These are phyloP conservation scores for Didymella lethalis DNA, from an alignment of 2,329 filamentous ascomycete genomes.

Conservation along the genomic window DNA sequence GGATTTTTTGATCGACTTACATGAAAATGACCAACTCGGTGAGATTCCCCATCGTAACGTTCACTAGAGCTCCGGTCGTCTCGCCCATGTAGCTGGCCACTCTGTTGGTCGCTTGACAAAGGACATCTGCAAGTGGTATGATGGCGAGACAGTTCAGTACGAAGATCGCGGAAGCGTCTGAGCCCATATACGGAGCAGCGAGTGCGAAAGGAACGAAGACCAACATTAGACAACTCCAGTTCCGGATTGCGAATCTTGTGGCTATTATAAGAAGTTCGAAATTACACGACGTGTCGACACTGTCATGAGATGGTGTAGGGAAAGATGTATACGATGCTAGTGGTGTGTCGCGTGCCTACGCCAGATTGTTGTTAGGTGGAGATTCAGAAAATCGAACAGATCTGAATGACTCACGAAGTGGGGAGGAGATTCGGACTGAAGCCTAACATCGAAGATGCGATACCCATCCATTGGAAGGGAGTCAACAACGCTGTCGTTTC, in stretches of 20 bases:
- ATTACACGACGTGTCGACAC: background rate
- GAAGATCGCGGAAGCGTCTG: slow-evolving; percentile 70
- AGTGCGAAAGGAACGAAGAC: slow-evolving; percentile 76
- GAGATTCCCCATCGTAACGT: slow-evolving; percentile 74
- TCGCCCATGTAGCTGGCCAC: slow-evolving; percentile 83
- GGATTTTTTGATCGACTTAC: slow-evolving; percentile 42
- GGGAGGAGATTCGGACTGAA: too few species aligned
- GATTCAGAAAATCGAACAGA: background rate
- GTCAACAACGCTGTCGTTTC: background rate
- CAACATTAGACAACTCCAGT: slow-evolving; percentile 80
- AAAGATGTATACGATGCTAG: slow-evolving; percentile 7
- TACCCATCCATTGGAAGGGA: slow-evolving; percentile 13
- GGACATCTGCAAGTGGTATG: slow-evolving; percentile 23
- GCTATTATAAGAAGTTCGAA: background rate
- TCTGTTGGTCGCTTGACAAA: slow-evolving; percentile 63
- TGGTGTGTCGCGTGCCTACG: slow-evolving; percentile 1
- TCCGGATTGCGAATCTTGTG: background rate
- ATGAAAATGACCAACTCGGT: slow-evolving; percentile 85
- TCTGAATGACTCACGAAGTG: background rate
- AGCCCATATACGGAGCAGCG: slow-evolving; percentile 53
- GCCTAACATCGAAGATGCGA: slow-evolving; percentile 7
- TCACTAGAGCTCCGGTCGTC: slow-evolving; percentile 42
- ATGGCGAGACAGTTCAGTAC: slow-evolving; percentile 27
- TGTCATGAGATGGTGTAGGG: background rate
- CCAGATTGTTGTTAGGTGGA: background rate